A percentile compares a stretch with the other conserved stretches of the same genome.
Conservation (phyloP, 805 yeast genomes). For the Wickerhamiella australiensis region DNA sequence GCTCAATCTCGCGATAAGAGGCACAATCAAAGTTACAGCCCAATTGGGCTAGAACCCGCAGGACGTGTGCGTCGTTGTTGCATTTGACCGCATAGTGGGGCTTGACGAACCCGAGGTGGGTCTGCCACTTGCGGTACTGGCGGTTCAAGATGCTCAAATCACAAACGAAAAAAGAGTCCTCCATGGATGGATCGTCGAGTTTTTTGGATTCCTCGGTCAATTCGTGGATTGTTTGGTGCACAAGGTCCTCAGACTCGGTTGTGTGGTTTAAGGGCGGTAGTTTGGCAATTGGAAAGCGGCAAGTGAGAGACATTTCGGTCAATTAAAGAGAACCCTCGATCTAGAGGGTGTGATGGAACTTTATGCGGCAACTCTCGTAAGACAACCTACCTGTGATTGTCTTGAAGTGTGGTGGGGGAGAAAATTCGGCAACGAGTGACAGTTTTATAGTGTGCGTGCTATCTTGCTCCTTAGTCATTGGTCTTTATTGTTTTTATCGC, state of each 20-base stretch:
- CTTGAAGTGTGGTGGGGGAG: neutral
- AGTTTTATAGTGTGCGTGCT: too few relatives aligned
- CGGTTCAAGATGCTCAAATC: constrained; percentile 64
- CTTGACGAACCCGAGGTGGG: constrained; percentile 54
- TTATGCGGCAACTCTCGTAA: constrained; percentile 28
- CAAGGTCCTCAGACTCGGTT: constrained; percentile 4
- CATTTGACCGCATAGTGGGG: constrained; percentile 96
- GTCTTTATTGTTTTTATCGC: too few relatives aligned
- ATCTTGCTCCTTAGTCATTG: too few relatives aligned
- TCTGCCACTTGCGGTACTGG: constrained; percentile 51
- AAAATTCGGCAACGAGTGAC: neutral
- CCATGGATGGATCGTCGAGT: constrained; percentile 24
- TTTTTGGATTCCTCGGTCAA: neutral
- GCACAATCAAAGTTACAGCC: constrained; percentile 91
- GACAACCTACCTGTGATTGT: constrained; percentile 13
- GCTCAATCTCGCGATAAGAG: constrained; percentile 68
- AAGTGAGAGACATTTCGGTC: constrained; percentile 9
- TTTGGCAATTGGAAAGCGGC: neutral
- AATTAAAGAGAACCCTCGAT: constrained; percentile 13
- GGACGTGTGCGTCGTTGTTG: constrained; percentile 56
- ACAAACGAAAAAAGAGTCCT: constrained; percentile 78
- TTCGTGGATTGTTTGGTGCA: constrained; percentile 5
- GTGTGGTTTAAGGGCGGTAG: neutral
- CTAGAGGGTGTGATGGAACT: constrained; percentile 20
- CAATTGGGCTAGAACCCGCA: constrained; percentile 42